A percentile compares a stretch with the other conserved stretches of the same genome.
Conservation (phyloP, 1,284 basidiomycete species). For the Gomphus sp. region DNA sequence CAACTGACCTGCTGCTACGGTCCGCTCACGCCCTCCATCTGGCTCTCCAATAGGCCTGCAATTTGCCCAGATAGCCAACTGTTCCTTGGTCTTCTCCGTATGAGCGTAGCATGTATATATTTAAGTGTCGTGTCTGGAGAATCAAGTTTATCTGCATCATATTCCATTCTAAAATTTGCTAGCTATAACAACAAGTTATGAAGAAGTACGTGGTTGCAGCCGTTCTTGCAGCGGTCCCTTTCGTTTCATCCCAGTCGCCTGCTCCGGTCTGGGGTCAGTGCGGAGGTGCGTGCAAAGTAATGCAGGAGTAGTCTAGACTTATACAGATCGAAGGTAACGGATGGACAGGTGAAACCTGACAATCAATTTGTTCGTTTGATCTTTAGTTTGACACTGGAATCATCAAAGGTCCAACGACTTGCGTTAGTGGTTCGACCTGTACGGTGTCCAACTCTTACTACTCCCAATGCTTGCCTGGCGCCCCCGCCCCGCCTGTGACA, state of each 20-base stretch:
- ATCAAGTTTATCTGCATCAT: not conserved
- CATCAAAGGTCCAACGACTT: slow-evolving; percentile 6
- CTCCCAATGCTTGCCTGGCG: slow-evolving; percentile 10
- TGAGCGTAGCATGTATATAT: not conserved
- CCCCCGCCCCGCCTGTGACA: not conserved
- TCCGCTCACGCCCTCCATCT: not conserved
- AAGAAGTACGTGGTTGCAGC: not conserved
- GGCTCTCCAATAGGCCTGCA: not conserved
- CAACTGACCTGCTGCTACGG: not conserved
- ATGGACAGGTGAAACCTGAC: slow-evolving; percentile 1
- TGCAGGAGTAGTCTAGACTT: not conserved
- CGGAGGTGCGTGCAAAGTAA: slow-evolving; percentile 1
- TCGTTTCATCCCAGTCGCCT: slow-evolving; percentile 1
- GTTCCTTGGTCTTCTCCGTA: not conserved
- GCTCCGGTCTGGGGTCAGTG: slow-evolving; percentile 2
- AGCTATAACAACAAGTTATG: not conserved
- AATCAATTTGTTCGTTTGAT: not conserved
- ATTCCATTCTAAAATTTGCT: not conserved
- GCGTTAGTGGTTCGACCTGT: slow-evolving; percentile 5
- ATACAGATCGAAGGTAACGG: not conserved
- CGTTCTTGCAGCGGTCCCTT: not conserved
- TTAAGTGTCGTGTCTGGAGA: not conserved
- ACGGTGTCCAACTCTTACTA: slow-evolving; percentile 8
- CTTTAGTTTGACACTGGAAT: not conserved
- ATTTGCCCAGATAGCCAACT: not conserved